phyloP scores from a whole-genome alignment of 306 rosid genomes.

The Fragaria iinumae region DNA sequence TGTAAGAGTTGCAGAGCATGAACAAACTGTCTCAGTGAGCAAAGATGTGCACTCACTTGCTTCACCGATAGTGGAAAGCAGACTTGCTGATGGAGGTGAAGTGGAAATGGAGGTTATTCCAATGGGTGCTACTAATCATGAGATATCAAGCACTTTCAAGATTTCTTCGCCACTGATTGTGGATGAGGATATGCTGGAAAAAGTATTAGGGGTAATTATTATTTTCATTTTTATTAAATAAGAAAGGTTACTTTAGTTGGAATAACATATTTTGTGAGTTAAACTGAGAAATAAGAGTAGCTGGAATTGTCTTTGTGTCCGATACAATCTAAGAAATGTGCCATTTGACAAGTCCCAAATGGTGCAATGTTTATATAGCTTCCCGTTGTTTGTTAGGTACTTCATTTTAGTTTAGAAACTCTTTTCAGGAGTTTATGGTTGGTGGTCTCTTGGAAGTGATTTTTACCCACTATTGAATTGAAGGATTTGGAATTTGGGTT shows the following conservation, averaged over 20 bases:
- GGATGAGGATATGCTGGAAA: conserved; percentile 91
- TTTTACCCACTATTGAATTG: neutral
- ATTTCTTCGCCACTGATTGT: conserved; percentile 65
- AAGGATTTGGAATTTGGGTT: neutral
- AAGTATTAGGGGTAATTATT: conserved; percentile 90
- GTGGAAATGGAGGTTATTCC: conserved; percentile 99
- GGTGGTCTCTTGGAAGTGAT: neutral
- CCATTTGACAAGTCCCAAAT: conserved; percentile 7
- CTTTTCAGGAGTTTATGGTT: conserved; percentile 7
- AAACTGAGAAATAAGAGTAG: conserved; percentile 4
- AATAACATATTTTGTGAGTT: neutral
- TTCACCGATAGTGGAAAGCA: conserved; percentile 78
- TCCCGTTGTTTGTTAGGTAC: neutral
- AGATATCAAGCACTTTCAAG: conserved; percentile 67
- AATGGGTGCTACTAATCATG: conserved; percentile 68
- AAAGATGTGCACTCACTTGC: conserved; percentile 70
- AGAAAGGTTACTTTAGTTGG: neutral
- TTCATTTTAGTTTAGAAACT: neutral
- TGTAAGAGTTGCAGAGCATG: conserved; percentile 88
- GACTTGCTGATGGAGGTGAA: conserved; percentile 83
- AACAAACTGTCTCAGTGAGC: conserved; percentile 58
- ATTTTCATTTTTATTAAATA: neutral
- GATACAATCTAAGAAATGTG: neutral
- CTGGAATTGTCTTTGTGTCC: conserved; percentile 7
- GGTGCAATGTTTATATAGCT: conserved; percentile 4